These are phyloP conservation scores for Botrytis sinoallii DNA, from an alignment of 2,329 filamentous ascomycete genomes.

Conservation along the genomic window DNA sequence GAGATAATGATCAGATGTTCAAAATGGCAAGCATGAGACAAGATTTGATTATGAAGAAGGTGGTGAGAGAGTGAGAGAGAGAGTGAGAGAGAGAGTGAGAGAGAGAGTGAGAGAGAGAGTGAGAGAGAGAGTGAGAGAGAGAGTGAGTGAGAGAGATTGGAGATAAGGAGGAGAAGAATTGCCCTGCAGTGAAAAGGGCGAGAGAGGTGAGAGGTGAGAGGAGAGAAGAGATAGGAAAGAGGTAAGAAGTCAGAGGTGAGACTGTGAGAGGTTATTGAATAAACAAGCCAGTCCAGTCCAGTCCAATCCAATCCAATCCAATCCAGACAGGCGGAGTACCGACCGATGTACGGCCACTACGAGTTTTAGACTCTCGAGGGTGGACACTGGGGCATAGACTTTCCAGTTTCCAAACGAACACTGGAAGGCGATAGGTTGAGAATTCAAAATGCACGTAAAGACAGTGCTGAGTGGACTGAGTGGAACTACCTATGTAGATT, in stretches of 20 bases:
- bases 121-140: too few relatives aligned
- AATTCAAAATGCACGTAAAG: neutral
- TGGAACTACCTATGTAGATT: too few relatives aligned
- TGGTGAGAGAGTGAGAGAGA: neutral
- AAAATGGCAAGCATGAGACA: neutral
- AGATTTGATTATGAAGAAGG: neutral
- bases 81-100: neutral
- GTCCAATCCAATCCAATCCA: too few relatives aligned
- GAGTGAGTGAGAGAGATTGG: neutral
- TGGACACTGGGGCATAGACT: neutral
- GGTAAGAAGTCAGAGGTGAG: neutral
- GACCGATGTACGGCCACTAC: neutral
- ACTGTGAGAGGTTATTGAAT: neutral
- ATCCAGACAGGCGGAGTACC: neutral
- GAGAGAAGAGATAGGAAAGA: neutral
- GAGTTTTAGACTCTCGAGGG: neutral
- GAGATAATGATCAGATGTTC: constrained; percentile 5
- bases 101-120: neutral
- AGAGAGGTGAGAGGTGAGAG: neutral
- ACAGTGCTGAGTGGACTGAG: neutral
- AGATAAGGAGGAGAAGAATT: neutral
- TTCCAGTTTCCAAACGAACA: neutral
- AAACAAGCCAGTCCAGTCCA: neutral
- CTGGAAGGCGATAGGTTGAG: neutral
- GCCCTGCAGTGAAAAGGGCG: neutral